phyloP scores from a whole-genome alignment of 768 basidiomycete genomes.

The Serpula lacrymans region DNA sequence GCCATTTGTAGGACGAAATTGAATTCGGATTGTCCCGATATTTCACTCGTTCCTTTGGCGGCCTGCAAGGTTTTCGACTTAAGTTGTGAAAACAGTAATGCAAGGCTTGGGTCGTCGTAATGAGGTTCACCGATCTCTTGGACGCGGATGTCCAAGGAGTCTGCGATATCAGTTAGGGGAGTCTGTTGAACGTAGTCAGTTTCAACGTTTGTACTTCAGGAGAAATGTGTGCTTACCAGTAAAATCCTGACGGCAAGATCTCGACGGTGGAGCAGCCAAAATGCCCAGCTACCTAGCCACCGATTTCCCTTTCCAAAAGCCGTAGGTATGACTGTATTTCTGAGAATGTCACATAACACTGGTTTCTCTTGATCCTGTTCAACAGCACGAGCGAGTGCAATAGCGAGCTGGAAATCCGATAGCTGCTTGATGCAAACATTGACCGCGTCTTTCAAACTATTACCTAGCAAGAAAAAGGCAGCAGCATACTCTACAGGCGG shows the following conservation, averaged over 20 bases:
- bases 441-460: slow-evolving; percentile 85
- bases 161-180: slow-evolving; percentile 71
- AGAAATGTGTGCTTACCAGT: slow-evolving; percentile 51
- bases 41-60: slow-evolving; percentile 88
- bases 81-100: slow-evolving; percentile 85
- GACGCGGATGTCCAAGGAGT: slow-evolving; percentile 49
- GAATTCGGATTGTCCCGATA: slow-evolving; percentile 85
- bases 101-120: slow-evolving; percentile 93
- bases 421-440: slow-evolving; percentile 87
- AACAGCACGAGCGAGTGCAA: slow-evolving; percentile 80
- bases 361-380: slow-evolving; percentile 84
- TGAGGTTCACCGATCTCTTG: slow-evolving; percentile 76
- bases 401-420: slow-evolving; percentile 85
- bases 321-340: slow-evolving; percentile 71
- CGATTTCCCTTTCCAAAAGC: slow-evolving; percentile 88
- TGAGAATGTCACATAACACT: slow-evolving; percentile 65
- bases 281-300: slow-evolving; percentile 94
- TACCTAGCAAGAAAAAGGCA: slow-evolving; percentile 93
- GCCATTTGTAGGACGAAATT: slow-evolving; percentile 95
- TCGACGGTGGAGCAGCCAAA: slow-evolving; percentile 86
- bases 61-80: slow-evolving; percentile 90
- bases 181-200: slow-evolving; percentile 47
- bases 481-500: slow-evolving; percentile 91
- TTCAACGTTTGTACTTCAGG: background rate
- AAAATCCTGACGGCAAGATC: slow-evolving; percentile 90